Conservation (phyloP, 257 asterid genomes). For the Solanum microdontum region DNA sequence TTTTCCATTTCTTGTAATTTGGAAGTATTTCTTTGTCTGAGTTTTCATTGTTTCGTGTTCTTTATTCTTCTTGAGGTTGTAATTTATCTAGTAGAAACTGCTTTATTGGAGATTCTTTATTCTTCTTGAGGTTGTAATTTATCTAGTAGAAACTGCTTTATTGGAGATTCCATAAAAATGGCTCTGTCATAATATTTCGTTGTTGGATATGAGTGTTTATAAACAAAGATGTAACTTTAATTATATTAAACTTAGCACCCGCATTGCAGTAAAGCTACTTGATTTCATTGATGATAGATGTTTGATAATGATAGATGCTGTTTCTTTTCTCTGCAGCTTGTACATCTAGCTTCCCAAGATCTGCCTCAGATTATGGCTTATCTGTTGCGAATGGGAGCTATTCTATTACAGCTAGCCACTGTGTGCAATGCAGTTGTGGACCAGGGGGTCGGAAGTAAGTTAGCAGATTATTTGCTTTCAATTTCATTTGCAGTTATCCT, state of each 20-base stretch:
- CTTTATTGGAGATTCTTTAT: background rate
- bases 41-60: background rate
- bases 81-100: background rate
- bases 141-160: background rate
- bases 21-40: background rate
- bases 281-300: background rate
- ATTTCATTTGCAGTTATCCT: background rate
- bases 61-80: background rate
- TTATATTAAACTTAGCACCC: background rate
- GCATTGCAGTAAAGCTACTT: background rate
- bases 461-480: background rate
- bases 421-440: slow-evolving; percentile 96
- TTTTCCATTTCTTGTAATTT: background rate
- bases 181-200: background rate
- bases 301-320: background rate
- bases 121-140: background rate
- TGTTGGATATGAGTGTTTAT: background rate
- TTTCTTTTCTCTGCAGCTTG: slow-evolving; percentile 53
- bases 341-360: slow-evolving; percentile 65
- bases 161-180: background rate
- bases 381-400: slow-evolving; percentile 93
- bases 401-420: slow-evolving; percentile 78
- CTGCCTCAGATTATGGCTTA: slow-evolving; percentile 59
- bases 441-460: slow-evolving; percentile 87
- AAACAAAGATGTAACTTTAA: background rate